Percentiles rank a stretch among this genome's conserved stretches.
phyloP scores from a whole-genome alignment of 306 rosid genomes.

The Fagus crenata region DNA sequence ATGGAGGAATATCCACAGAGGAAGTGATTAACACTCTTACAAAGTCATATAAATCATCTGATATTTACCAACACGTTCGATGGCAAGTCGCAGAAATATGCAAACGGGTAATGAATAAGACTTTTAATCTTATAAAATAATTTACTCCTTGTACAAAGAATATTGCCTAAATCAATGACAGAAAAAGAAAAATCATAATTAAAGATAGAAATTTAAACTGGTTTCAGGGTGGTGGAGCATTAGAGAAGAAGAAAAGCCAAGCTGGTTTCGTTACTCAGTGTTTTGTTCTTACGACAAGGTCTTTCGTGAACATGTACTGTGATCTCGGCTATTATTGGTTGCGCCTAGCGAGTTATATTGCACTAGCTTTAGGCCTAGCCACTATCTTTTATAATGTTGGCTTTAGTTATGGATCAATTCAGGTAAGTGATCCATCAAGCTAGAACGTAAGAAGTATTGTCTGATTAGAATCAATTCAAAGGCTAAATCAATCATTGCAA shows the following conservation, averaged over 20 bases:
- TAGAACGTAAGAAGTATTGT: too few relatives aligned
- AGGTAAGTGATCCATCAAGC: conserved; percentile 27
- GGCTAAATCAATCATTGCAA: conserved; percentile 17
- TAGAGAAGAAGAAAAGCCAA: conserved; percentile 39
- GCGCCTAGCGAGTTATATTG: conserved; percentile 39
- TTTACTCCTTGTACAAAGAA: neutral
- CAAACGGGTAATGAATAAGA: conserved; percentile 15
- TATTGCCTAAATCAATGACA: neutral
- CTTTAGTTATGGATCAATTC: conserved; percentile 34
- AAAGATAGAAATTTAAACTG: neutral
- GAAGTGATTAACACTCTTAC: conserved; percentile 28
- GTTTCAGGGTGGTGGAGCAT: conserved; percentile 30
- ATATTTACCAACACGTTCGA: conserved; percentile 23
- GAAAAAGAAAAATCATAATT: neutral
- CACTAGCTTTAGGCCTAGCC: conserved; percentile 45
- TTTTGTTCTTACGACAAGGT: conserved; percentile 43
- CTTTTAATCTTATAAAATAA: too few relatives aligned
- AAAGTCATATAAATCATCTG: conserved; percentile 27
- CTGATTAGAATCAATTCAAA: conserved; percentile 7
- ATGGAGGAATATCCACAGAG: conserved; percentile 6
- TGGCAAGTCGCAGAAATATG: conserved; percentile 16
- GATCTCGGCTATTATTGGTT: conserved; percentile 52
- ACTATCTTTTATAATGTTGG: conserved; percentile 48
- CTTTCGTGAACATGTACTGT: conserved; percentile 41
- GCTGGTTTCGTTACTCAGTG: conserved; percentile 49